Evolutionary conservation across 495 filamentous ascomycete species (phyloP).

Genomic region (Bombardia bombarda): DNA sequence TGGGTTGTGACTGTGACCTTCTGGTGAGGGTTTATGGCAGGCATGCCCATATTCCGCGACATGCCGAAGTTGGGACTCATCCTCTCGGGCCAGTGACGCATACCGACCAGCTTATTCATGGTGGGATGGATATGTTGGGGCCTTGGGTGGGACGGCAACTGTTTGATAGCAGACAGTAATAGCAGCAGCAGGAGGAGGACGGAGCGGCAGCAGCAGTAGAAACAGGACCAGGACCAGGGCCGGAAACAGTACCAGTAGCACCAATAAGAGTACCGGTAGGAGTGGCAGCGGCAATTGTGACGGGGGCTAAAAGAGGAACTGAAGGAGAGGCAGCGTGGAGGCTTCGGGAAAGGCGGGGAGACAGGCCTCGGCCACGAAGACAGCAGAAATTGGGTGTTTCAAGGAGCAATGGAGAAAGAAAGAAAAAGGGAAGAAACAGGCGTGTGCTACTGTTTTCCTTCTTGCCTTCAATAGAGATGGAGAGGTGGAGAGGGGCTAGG

Average conservation of each 20-base stretch:
- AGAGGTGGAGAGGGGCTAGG: conserved; percentile 8
- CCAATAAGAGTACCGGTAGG: conserved; percentile 1
- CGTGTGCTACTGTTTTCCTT: conserved; percentile 29
- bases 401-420: conserved; percentile 17
- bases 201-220: background rate
- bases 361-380: conserved; percentile 17
- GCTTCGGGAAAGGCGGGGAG: conserved; percentile 14
- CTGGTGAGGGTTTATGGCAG: conserved; percentile 56
- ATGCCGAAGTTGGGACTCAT: conserved; percentile 78
- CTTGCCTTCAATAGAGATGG: conserved; percentile 19
- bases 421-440: conserved; percentile 23
- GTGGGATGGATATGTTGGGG: conserved; percentile 17
- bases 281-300: conserved; percentile 15
- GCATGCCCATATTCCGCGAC: conserved; percentile 68
- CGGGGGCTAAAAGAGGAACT: conserved; percentile 23
- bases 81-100: conserved; percentile 91
- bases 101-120: conserved; percentile 93
- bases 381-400: conserved; percentile 24
- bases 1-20: conserved; percentile 52
- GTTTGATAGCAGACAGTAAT: too few species aligned
- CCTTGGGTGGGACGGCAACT: too few species aligned
- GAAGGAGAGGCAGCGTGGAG: conserved; percentile 14
- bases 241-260: background rate
- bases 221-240: background rate
- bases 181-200: too few species aligned